Base-by-base conservation (phyloP, 2,329 filamentous ascomycete genomes). In the Coniochaeta hoffmannii region DNA sequence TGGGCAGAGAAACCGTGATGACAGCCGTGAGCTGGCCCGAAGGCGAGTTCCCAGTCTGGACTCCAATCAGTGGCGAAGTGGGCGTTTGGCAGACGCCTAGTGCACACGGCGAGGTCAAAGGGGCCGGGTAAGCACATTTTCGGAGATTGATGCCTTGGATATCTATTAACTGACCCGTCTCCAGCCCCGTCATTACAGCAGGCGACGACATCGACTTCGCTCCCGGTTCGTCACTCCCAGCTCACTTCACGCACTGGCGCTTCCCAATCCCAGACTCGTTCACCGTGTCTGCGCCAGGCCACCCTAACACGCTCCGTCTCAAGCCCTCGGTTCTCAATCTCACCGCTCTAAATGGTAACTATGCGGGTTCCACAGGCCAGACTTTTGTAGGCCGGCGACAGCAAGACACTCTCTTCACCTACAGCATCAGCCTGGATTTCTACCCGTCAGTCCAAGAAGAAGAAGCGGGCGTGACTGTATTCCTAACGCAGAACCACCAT, bases 351-450 rank as follows among this genome's bases (percentile, higher is more conserved):
- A 76, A 81, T 56, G 73, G 74, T 0, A 73, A 77, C 55, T 75
- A 75, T 57, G 66, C 70, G 4, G 76, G 75, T 1, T 72, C 74
- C 46, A 66, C 64, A 3, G 75, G 76, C 5, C 76, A 80, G 64
- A 73, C 79, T 0, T 81, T 85, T 49, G 69, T 85, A 17, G 77
- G 75, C 0, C 71, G 93, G 2, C 71, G 80, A 1, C 81, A 85
- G 62, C 77, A 77, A 5, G 75, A 83, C 58, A 78, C 79, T 0
- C 65, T 81, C 0, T 83, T 83, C 63, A 74, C 68, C 0, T 83
- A 72, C 62, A 71, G 67, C 49, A 72, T 79, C 3, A 70, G 78
- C 55, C 53, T 83, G 0, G 65, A 69, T 8, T 82, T 76, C 60
- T 55, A 62, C 0, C 74, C 78, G 0, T 63, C 63, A 0, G 57